phyloP scores from a whole-genome alignment of 208 protist genomes.

The Leishmania braziliensis region DNA sequence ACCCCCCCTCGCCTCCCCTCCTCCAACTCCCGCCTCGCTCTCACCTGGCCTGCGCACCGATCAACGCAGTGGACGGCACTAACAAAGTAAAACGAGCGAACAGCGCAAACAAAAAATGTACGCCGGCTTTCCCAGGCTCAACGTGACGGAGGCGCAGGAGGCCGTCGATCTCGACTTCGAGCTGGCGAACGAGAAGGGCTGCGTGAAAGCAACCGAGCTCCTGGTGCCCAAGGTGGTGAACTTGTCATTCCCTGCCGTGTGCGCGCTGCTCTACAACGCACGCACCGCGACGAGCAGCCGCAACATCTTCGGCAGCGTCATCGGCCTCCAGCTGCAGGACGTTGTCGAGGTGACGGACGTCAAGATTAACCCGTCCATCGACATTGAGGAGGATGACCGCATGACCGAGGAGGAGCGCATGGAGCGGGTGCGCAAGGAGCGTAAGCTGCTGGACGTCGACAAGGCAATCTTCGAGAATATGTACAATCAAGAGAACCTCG shows the following conservation, averaged over 20 bases:
- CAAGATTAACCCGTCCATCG: constrained; percentile 22
- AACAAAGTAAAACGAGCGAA: background rate
- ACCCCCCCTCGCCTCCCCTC: background rate
- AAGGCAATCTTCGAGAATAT: constrained; percentile 37
- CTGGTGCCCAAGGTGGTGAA: constrained; percentile 35
- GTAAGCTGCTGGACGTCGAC: constrained; percentile 21
- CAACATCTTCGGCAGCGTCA: constrained; percentile 53
- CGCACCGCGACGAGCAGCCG: constrained; percentile 37
- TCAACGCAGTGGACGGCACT: background rate
- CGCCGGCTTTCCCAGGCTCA: constrained; percentile 48
- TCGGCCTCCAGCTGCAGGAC: constrained; percentile 57
- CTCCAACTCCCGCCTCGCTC: background rate
- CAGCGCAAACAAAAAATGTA: constrained; percentile 30
- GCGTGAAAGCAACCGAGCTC: constrained; percentile 30
- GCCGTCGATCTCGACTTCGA: constrained; percentile 39
- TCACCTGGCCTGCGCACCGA: background rate
- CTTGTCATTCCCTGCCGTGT: constrained; percentile 61
- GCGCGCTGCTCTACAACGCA: constrained; percentile 45
- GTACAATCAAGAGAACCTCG: constrained; percentile 55
- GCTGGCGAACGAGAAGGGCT: constrained; percentile 29
- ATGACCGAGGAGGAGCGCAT: constrained; percentile 19
- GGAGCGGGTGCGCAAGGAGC: constrained; percentile 19
- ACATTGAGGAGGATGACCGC: constrained; percentile 40
- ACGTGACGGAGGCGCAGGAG: constrained; percentile 33
- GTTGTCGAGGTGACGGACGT: constrained; percentile 61